Conservation (phyloP, 352 stramenopile genomes). For the Phytophthora sp. region DNA sequence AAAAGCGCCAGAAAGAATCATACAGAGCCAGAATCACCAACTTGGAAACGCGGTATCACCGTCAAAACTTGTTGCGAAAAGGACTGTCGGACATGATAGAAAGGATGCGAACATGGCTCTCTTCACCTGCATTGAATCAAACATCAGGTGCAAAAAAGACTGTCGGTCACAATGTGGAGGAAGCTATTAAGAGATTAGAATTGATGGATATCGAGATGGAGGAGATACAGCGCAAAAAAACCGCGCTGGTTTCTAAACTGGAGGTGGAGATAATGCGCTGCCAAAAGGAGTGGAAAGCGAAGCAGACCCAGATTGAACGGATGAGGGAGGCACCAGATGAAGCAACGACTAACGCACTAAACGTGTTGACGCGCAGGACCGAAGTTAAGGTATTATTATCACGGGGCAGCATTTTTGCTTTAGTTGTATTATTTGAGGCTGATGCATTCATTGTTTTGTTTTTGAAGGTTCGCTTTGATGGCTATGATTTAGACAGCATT, state of each 20-base stretch:
- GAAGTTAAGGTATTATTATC: constrained; percentile 61
- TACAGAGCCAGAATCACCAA: constrained; percentile 36
- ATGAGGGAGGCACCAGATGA: constrained; percentile 43
- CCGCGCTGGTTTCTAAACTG: constrained; percentile 13
- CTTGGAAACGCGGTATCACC: constrained; percentile 44
- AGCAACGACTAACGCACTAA: constrained; percentile 45
- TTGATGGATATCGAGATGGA: constrained; percentile 41
- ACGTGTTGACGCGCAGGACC: constrained; percentile 49
- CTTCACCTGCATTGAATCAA: constrained; percentile 5
- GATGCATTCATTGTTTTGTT: neutral
- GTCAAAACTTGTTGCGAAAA: constrained; percentile 41
- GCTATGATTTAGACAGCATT: constrained; percentile 45
- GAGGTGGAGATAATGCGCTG: constrained; percentile 28
- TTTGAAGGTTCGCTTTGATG: constrained; percentile 47
- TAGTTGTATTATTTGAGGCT: neutral
- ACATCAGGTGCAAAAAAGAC: constrained; percentile 4
- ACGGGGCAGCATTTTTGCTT: neutral
- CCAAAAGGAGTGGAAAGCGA: constrained; percentile 45
- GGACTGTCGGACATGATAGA: constrained; percentile 43
- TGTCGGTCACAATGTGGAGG: constrained; percentile 30
- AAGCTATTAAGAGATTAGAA: constrained; percentile 37
- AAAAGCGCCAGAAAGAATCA: constrained; percentile 24
- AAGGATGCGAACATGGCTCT: constrained; percentile 51
- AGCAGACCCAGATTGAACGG: constrained; percentile 43
- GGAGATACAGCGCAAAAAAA: constrained; percentile 30